Evolutionary conservation across 495 filamentous ascomycete genomes (phyloP).

Genomic region (Bacidia gigantensis): DNA sequence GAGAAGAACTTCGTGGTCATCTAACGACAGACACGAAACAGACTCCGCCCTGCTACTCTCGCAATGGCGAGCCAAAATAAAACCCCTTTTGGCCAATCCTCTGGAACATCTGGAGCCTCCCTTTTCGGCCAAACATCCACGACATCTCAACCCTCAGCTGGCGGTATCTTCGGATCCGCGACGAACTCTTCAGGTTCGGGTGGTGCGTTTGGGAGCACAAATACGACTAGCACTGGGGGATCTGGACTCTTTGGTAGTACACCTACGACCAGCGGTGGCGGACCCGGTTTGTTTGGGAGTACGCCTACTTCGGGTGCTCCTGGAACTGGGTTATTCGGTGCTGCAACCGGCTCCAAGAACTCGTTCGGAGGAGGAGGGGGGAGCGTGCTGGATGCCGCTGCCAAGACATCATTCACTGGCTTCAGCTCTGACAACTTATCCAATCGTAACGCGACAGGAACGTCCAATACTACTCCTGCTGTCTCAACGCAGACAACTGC

Average conservation of each 20-base stretch:
- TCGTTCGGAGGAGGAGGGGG: neutral
- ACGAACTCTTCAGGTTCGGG: slow-evolving; percentile 17
- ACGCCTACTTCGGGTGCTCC: neutral
- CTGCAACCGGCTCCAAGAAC: neutral
- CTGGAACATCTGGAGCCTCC: slow-evolving; percentile 21
- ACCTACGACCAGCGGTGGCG: neutral
- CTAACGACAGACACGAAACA: too few species aligned
- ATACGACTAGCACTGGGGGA: slow-evolving; percentile 2
- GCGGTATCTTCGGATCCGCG: slow-evolving; percentile 30
- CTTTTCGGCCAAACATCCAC: slow-evolving; percentile 15
- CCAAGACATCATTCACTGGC: slow-evolving; percentile 1
- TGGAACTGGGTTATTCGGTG: neutral
- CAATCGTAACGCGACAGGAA: slow-evolving; percentile 17
- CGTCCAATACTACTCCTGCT: slow-evolving; percentile 31
- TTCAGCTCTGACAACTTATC: neutral
- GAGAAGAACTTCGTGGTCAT: too few species aligned
- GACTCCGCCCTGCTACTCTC: too few species aligned
- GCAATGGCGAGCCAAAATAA: slow-evolving; percentile 12
- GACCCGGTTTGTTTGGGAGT: neutral
- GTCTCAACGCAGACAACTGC: slow-evolving; percentile 17
- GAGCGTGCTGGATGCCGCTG: slow-evolving; percentile 4
- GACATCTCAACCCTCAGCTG: slow-evolving; percentile 4
- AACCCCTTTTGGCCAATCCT: slow-evolving; percentile 24
- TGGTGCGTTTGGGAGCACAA: slow-evolving; percentile 26
- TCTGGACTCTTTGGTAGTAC: slow-evolving; percentile 4